phyloP scores from a whole-genome alignment of 2,329 filamentous ascomycete genomes.

The Tolypocladium cylindrosporum region DNA sequence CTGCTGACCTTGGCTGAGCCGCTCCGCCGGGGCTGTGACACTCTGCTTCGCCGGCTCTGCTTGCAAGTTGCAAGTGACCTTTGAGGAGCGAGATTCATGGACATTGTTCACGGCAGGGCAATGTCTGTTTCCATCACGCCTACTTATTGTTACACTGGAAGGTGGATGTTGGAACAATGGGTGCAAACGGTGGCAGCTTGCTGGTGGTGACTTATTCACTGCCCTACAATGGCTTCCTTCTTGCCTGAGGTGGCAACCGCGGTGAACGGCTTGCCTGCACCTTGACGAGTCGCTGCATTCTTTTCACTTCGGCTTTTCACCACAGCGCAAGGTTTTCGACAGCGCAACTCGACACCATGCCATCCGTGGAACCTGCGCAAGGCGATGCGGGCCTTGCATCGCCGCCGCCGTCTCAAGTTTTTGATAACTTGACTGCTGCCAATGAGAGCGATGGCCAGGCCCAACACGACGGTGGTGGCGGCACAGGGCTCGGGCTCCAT shows the following conservation, averaged over 20 bases:
- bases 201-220: background rate
- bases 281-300: too few species aligned
- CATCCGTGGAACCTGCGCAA: background rate
- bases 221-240: background rate
- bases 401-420: background rate
- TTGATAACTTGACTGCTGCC: background rate
- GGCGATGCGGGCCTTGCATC: background rate
- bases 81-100: background rate
- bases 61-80: background rate
- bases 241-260: background rate
- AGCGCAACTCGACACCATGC: background rate
- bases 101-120: background rate
- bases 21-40: too few species aligned
- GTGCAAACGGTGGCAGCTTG: background rate
- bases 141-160: too few species aligned
- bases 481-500: background rate
- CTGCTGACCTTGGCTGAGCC: too few species aligned
- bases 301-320: background rate
- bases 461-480: background rate
- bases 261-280: background rate
- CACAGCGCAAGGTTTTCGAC: background rate
- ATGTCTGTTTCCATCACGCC: too few species aligned
- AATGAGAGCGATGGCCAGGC: background rate
- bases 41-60: background rate
- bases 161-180: background rate